Conservation (phyloP, 441 rosid genomes). For the Rhodomyrtus psidioides region DNA sequence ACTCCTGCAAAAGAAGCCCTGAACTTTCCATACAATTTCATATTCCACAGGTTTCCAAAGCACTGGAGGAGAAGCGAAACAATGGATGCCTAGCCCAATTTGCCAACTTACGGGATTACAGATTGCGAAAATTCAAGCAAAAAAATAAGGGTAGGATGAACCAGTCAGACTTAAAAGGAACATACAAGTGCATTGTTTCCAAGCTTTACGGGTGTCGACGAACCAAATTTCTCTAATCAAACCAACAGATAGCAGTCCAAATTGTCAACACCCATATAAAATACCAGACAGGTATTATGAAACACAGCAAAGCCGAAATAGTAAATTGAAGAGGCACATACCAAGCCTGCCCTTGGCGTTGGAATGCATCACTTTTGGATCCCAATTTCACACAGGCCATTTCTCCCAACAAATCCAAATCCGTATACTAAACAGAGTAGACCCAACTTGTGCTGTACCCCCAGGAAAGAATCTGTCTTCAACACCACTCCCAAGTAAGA, state of each 20-base stretch:
- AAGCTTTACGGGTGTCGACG: not conserved
- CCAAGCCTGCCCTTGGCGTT: constrained; percentile 1
- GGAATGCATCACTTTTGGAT: not conserved
- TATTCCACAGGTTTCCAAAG: not conserved
- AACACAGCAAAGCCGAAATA: not conserved
- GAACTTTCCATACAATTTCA: not conserved
- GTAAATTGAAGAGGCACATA: not conserved
- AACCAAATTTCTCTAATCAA: not conserved
- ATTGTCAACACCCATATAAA: not conserved
- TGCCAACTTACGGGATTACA: not conserved
- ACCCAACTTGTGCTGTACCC: not conserved
- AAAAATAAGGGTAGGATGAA: not conserved
- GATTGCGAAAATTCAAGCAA: not conserved
- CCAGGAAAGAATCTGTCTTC: not conserved
- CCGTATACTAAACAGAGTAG: not conserved
- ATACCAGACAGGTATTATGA: not conserved
- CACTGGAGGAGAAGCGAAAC: not conserved
- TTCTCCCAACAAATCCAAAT: not conserved
- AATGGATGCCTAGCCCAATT: not conserved
- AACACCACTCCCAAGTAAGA: not conserved
- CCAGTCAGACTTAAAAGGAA: not conserved
- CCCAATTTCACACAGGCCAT: not conserved
- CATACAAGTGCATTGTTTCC: not conserved
- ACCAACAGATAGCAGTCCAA: not conserved
- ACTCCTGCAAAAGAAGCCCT: not conserved